Conservation (phyloP, 495 filamentous ascomycete genomes). For the Daldinia childiae region DNA sequence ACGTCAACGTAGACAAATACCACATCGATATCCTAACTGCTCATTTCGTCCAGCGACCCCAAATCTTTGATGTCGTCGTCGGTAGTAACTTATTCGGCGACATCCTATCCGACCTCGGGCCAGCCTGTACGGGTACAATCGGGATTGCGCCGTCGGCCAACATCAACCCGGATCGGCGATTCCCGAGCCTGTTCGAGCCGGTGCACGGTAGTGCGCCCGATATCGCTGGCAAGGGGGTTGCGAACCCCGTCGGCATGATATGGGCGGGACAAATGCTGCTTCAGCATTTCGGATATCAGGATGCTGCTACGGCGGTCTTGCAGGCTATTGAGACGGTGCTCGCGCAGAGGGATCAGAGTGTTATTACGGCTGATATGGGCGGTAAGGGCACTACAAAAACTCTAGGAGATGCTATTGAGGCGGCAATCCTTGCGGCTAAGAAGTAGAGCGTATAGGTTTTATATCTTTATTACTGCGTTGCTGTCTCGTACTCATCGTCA, state of each 20-base stretch:
- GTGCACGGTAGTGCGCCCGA: slow-evolving; percentile 80
- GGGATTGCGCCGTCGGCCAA: slow-evolving; percentile 81
- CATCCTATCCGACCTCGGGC: slow-evolving; percentile 85
- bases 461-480: neutral
- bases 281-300: slow-evolving; percentile 71
- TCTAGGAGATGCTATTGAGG: slow-evolving; percentile 65
- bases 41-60: slow-evolving; percentile 82
- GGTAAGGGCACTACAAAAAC: slow-evolving; percentile 70
- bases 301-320: slow-evolving; percentile 68
- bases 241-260: slow-evolving; percentile 77
- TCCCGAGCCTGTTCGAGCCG: slow-evolving; percentile 86
- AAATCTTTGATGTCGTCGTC: slow-evolving; percentile 81
- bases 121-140: slow-evolving; percentile 85
- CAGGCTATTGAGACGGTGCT: slow-evolving; percentile 72
- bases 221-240: slow-evolving; percentile 75
- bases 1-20: slow-evolving; percentile 76
- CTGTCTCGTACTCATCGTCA: neutral
- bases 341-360: slow-evolving; percentile 56
- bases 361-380: slow-evolving; percentile 74
- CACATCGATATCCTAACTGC: slow-evolving; percentile 85
- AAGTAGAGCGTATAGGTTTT: neutral
- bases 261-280: slow-evolving; percentile 79
- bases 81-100: slow-evolving; percentile 88
- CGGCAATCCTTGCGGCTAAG: slow-evolving; percentile 37
- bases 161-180: slow-evolving; percentile 69